Percentiles rank a stretch among this genome's conserved stretches.
Evolutionary conservation across 2,329 filamentous ascomycete species (phyloP).

Genomic region (Ascochyta viciae-villosae): DNA sequence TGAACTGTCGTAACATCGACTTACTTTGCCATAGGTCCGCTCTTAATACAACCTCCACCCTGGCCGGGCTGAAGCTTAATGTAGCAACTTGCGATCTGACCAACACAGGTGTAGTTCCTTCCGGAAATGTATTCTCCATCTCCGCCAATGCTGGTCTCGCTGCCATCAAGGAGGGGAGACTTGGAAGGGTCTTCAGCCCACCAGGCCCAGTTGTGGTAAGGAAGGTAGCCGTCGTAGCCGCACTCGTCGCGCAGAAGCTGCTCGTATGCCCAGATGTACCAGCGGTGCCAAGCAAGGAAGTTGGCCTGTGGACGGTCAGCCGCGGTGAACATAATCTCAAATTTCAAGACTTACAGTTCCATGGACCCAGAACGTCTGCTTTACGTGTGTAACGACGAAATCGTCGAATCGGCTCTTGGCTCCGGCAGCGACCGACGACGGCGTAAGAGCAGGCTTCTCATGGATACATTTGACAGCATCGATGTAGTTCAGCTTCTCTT

Average conservation of each 20-base stretch:
- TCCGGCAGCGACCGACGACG: constrained; percentile 27
- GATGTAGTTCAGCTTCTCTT: constrained; percentile 39
- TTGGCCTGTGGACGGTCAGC: constrained; percentile 31
- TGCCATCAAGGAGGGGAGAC: constrained; percentile 64
- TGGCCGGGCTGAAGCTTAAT: constrained; percentile 57
- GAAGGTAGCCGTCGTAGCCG: constrained; percentile 52
- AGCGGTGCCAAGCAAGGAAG: constrained; percentile 52
- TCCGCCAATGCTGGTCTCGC: constrained; percentile 55
- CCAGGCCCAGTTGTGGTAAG: constrained; percentile 62
- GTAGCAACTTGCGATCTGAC: constrained; percentile 25
- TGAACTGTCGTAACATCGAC: not conserved
- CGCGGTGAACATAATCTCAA: not conserved
- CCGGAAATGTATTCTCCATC: constrained; percentile 51
- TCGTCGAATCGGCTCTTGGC: constrained; percentile 41
- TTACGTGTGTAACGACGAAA: constrained; percentile 42
- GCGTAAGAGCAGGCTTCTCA: constrained; percentile 31
- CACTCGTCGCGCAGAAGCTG: constrained; percentile 52
- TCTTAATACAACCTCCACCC: constrained; percentile 63
- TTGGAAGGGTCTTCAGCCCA: constrained; percentile 53
- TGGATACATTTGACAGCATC: constrained; percentile 39
- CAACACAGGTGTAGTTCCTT: constrained; percentile 41
- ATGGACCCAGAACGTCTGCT: constrained; percentile 39
- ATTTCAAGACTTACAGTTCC: constrained; percentile 27
- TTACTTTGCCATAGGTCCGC: constrained; percentile 60
- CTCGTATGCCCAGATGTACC: constrained; percentile 53